Base-by-base conservation (phyloP, 2,329 filamentous ascomycete genomes). In the Talaromyces sp. region DNA sequence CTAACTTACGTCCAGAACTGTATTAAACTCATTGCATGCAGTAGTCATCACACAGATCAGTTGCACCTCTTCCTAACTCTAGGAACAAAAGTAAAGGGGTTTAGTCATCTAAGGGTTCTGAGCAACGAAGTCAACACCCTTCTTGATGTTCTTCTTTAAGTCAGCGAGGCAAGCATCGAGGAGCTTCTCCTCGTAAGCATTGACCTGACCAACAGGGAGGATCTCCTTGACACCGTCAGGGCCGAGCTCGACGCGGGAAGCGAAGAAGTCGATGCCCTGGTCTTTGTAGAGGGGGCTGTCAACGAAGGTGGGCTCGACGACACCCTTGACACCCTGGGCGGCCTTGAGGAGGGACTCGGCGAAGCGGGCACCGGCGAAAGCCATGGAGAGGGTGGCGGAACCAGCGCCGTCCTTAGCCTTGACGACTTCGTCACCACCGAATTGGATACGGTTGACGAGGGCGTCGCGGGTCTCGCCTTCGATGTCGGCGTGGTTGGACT, bases 201-300 rank as follows among this genome's bases (percentile, higher is more conserved):
- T 91, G 78, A 98, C 78, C 82, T 91, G 85, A 81, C 95, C 95
- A 73, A 99, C 83, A 74, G 90, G 89, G 80, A 90, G 86, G 80
- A 98, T 94, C 88, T 96, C 90, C 87, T 95, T 89, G 71, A 96
- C 94, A 85, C 95, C 95, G 80, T 94, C 90, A 80, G 93, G 93
- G 84, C 95, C 95, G 76, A 99, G 91, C 86, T 97, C 92, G 78
- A 99, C 91, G 81, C 88, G 90, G 83, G 90, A 93, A 78, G 92
- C 90, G 85, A 99, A 99, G 91, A 96, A 99, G 67, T 96, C 91
- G 75, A 96, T 87, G 76, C 94, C 95, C 85, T 96, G 90, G 85
- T 97, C 93, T 90, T 97, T 97, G 91, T 92, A 98, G 72, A 98
- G 89, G 69, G 94, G 93, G 79, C 90, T 94, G 83, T 99, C 93